A percentile compares a stretch with the other conserved stretches of the same genome.
Evolutionary conservation across 352 stramenopile species (phyloP).

Genomic region (Saprolegnia parasitica): DNA sequence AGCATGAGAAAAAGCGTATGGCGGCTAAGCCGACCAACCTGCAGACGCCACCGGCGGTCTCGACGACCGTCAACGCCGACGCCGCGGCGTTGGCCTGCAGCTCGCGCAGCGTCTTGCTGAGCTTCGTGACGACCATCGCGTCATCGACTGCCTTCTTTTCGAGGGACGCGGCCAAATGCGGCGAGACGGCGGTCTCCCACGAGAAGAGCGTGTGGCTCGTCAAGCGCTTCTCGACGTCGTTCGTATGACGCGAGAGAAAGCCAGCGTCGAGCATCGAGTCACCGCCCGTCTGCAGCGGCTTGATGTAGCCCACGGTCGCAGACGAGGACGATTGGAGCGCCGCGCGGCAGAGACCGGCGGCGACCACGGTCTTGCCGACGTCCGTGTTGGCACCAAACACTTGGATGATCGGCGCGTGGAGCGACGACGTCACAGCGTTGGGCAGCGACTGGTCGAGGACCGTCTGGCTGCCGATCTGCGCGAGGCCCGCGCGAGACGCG

Average conservation of each 20-base stretch:
- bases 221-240: slow-evolving; percentile 38
- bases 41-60: slow-evolving; percentile 94
- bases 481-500: neutral
- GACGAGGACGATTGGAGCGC: slow-evolving; percentile 35
- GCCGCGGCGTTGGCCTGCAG: slow-evolving; percentile 35
- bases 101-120: slow-evolving; percentile 53
- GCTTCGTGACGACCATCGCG: slow-evolving; percentile 67
- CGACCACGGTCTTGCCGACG: slow-evolving; percentile 96
- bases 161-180: slow-evolving; percentile 87
- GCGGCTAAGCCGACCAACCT: slow-evolving; percentile 35
- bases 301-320: slow-evolving; percentile 89
- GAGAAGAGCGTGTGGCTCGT: slow-evolving; percentile 87
- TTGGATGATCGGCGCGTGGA: slow-evolving; percentile 75
- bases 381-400: slow-evolving; percentile 98
- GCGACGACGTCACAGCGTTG: slow-evolving; percentile 28
- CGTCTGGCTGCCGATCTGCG: neutral
- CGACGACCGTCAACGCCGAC: slow-evolving; percentile 77
- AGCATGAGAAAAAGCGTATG: neutral
- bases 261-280: slow-evolving; percentile 64
- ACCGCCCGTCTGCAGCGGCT: slow-evolving; percentile 94
- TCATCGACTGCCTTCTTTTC: slow-evolving; percentile 88
- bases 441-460: slow-evolving; percentile 12
- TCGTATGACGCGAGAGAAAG: slow-evolving; percentile 59
- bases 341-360: slow-evolving; percentile 87
- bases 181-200: slow-evolving; percentile 92